These are phyloP conservation scores for Syzygium jambos DNA, from an alignment of 345 rosid species.

Conservation along the genomic window DNA sequence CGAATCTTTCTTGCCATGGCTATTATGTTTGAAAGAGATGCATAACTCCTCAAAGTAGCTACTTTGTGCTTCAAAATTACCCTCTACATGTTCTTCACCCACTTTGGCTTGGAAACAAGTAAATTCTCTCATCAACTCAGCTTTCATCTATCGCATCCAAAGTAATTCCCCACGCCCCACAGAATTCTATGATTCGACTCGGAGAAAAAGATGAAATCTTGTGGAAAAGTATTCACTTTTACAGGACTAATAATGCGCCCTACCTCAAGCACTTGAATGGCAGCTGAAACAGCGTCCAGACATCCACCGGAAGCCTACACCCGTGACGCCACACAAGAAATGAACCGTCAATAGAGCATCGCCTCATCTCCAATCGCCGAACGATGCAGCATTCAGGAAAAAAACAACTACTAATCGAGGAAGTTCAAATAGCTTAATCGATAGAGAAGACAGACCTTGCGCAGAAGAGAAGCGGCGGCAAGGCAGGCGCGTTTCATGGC, in stretches of 20 bases:
- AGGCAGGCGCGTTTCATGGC: constrained; percentile 93
- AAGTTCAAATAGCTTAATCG: neutral
- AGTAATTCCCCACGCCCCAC: neutral
- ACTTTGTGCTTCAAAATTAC: neutral
- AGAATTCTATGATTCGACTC: neutral
- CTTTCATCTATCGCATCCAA: neutral
- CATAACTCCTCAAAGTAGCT: neutral
- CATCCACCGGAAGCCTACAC: constrained; percentile 56
- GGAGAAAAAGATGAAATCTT: neutral
- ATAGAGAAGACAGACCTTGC: constrained; percentile 34
- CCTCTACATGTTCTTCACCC: neutral
- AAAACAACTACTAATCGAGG: neutral
- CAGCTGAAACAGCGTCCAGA: constrained; percentile 78
- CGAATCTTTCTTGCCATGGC: neutral
- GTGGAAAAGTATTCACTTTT: neutral
- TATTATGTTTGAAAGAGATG: neutral
- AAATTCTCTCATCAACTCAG: neutral
- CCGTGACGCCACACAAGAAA: neutral
- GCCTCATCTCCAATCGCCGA: neutral
- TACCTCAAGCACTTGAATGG: constrained; percentile 91
- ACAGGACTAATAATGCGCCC: neutral
- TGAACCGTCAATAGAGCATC: neutral
- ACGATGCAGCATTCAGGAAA: neutral
- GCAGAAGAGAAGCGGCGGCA: constrained; percentile 73
- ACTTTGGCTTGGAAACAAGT: neutral